These are phyloP conservation scores for Ailanthus altissimus DNA, from an alignment of 345 rosid genomes.

Conservation along the genomic window DNA sequence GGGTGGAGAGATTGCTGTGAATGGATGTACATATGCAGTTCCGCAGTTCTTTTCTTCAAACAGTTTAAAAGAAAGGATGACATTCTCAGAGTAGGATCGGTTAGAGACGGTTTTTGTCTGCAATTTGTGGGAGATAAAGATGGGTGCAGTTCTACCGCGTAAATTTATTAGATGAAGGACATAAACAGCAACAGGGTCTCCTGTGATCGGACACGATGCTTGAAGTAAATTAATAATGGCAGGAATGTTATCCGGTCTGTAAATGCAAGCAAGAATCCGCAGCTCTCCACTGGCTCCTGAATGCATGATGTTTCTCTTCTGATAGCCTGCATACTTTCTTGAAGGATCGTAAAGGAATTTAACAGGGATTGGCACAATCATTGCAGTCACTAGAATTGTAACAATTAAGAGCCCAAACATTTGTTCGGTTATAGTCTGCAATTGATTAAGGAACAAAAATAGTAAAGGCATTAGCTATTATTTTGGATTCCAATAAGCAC, in stretches of 20 bases:
- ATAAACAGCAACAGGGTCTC: conserved; percentile 33
- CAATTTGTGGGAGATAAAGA: conserved; percentile 50
- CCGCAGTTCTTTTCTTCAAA: not conserved
- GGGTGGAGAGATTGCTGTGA: conserved; percentile 12
- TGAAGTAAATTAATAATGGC: conserved; percentile 38
- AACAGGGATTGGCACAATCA: conserved; percentile 14
- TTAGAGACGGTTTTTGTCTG: conserved; percentile 25
- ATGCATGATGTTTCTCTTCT: conserved; percentile 40
- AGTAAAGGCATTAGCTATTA: not conserved
- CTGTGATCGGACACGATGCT: conserved; percentile 30
- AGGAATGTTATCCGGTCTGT: conserved; percentile 43
- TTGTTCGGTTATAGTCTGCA: not conserved
- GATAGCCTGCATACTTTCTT: conserved; percentile 53
- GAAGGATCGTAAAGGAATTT: conserved; percentile 49
- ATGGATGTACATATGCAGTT: not conserved
- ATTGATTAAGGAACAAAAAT: not conserved
- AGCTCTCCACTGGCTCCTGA: conserved; percentile 39
- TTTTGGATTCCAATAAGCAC: no score
- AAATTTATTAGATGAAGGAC: conserved; percentile 61
- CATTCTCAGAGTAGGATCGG: conserved; percentile 39
- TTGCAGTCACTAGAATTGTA: not conserved
- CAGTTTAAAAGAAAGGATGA: conserved; percentile 30
- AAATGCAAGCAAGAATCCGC: conserved; percentile 55
- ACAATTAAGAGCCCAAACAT: not conserved
- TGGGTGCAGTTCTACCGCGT: conserved; percentile 47